Evolutionary conservation across 495 filamentous ascomycete genomes (phyloP).

Genomic region (Aspergillus diversus): DNA sequence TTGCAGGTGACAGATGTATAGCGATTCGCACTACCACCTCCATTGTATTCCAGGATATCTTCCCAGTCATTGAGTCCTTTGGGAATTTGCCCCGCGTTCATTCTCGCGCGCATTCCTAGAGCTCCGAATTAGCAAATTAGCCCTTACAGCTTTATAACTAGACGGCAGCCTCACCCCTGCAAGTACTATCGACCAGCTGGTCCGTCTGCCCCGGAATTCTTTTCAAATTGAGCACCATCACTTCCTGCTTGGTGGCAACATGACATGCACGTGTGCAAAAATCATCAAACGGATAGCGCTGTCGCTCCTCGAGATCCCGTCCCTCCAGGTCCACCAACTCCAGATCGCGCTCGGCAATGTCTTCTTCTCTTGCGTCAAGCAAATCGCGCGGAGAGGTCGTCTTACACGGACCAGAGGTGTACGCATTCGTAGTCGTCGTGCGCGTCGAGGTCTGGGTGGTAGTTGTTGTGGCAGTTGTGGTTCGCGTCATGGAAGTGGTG

Average conservation of each 20-base stretch:
- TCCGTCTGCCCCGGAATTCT: not conserved
- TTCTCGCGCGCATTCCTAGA: not conserved
- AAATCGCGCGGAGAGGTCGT: not conserved
- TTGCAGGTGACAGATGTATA: not conserved
- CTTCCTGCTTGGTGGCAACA: not conserved
- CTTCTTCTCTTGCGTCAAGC: not conserved
- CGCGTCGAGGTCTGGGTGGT: not conserved
- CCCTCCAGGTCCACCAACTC: not conserved
- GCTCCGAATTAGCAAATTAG: not conserved
- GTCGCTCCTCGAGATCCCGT: not conserved
- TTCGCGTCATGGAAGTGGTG: not conserved
- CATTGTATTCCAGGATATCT: constrained; percentile 1
- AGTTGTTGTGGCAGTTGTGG: not conserved
- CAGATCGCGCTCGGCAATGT: not conserved
- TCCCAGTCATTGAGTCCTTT: not conserved
- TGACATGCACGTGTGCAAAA: not conserved
- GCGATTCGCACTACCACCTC: not conserved
- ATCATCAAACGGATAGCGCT: not conserved
- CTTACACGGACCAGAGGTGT: not conserved
- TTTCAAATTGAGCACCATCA: constrained; percentile 1
- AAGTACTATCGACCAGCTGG: not conserved
- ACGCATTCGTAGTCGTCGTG: not conserved
- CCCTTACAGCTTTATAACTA: not conserved
- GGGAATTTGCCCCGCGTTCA: not conserved
- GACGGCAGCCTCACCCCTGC: not conserved